phyloP scores from a whole-genome alignment of 2,329 filamentous ascomycete species.

The Fusarium sp. region DNA sequence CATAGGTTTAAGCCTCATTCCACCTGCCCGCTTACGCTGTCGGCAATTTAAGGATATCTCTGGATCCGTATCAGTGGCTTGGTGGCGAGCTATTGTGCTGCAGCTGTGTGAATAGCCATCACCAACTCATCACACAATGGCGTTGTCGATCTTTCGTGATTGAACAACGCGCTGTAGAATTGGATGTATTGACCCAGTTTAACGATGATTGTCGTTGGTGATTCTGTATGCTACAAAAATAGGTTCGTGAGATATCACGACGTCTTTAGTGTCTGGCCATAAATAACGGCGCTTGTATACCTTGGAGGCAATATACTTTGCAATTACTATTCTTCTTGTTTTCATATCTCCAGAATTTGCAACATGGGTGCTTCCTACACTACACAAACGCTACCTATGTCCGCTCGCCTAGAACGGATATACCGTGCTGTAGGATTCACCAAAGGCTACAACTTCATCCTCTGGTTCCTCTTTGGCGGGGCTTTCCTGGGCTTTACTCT shows the following conservation, averaged over 20 bases:
- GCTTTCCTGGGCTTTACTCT: slow-evolving; percentile 47
- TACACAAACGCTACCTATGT: neutral
- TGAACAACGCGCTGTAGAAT: slow-evolving; percentile 9
- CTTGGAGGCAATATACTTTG: neutral
- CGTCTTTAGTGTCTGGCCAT: neutral
- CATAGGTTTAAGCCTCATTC: neutral
- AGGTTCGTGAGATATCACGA: neutral
- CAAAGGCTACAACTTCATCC: slow-evolving; percentile 69
- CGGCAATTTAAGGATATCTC: neutral
- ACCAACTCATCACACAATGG: slow-evolving; percentile 31
- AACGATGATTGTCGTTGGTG: neutral
- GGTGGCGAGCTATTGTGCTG: slow-evolving; percentile 19
- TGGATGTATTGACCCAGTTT: slow-evolving; percentile 10
- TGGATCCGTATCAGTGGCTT: slow-evolving; percentile 22
- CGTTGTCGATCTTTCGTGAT: slow-evolving; percentile 15
- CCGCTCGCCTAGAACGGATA: slow-evolving; percentile 38
- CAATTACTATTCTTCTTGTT: neutral
- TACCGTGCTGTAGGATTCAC: slow-evolving; percentile 68
- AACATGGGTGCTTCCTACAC: slow-evolving; percentile 7
- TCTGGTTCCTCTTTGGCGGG: slow-evolving; percentile 66
- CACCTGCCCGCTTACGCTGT: neutral
- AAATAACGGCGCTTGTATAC: slow-evolving; percentile 17
- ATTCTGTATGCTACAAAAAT: neutral
- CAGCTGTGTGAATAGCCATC: slow-evolving; percentile 5
- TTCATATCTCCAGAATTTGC: neutral